Base-by-base conservation (phyloP, 805 yeast species). In the Ogataea neopini region DNA sequence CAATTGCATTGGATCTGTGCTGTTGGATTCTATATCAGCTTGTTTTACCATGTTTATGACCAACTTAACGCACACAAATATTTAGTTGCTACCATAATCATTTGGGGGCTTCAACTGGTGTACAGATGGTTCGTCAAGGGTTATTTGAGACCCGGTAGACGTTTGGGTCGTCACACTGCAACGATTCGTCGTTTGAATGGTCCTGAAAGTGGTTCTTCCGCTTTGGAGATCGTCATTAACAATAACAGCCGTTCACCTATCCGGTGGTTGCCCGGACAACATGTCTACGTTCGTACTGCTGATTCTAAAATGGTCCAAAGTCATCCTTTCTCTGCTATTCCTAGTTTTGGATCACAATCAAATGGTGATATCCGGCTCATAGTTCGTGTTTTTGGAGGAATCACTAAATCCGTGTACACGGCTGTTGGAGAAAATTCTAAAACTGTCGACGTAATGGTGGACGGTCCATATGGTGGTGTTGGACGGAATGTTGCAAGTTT, bases 401-500 rank as follows among this genome's bases (percentile, higher is more conserved):
- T 79, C 37, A 79, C 85, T 1, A 63, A 51, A 36, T 53, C 52
- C 10, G 50, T 79, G 3, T 63, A 61, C 48, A 40, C 58, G 9
- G 44, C 56, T 17, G 18, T 60, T 4, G 66, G 67, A 9, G 58
- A 56, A 18, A 51, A 59, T 0, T 43, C 56, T 2, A 52, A 57
- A 13, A 51, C 65, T 0, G 33, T 61, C 43, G 64, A 63, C 28
- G 74, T 76, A 0, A 58, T 77, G 15, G 41, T 62, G n/a, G 84
- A 80, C 55, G 85, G 85, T 1, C 82, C 85, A 3, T 80, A 77
- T 49, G 84, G 85, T 14, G 84, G 83, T 1, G 54, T 73, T 40
- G 54, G 67, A 13, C 68, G 85, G 56, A 76, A 76, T 50, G 60
- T 66, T 5, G 52, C 69, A 17, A 60, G 76, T 1, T 80, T 80